These are phyloP conservation scores for Apophysomyces variabilis DNA, from an alignment of 371 early-diverging fungal genomes.

Conservation along the genomic window DNA sequence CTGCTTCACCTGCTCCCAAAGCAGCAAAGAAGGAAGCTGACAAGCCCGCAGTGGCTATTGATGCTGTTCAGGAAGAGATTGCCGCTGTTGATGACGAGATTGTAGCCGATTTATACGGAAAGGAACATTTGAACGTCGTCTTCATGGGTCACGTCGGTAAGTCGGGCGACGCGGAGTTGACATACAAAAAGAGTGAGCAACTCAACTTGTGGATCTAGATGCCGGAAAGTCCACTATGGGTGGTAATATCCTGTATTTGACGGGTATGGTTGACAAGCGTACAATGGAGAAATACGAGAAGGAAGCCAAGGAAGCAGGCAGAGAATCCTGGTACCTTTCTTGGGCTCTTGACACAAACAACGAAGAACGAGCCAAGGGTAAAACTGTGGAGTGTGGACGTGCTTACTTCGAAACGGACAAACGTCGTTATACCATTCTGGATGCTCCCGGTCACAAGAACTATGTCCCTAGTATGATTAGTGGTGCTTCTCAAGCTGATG, in stretches of 20 bases:
- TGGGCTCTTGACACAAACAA: constrained; percentile 97
- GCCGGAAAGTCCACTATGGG: constrained; percentile 99
- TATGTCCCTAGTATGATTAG: constrained; percentile 99
- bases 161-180: background rate
- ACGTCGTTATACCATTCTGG: constrained; percentile 95
- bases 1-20: constrained; percentile 25
- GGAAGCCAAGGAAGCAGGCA: constrained; percentile 94
- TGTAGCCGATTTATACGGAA: constrained; percentile 75
- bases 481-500: constrained; percentile 97
- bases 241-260: constrained; percentile 95
- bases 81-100: constrained; percentile 59
- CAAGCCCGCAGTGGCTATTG: constrained; percentile 25
- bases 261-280: constrained; percentile 99
- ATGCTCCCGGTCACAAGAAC: constrained; percentile 99
- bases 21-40: constrained; percentile 25
- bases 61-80: constrained; percentile 25
- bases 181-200: background rate
- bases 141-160: constrained; percentile 99
- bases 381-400: constrained; percentile 97
- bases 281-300: constrained; percentile 99
- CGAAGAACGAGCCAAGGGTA: constrained; percentile 98
- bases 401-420: constrained; percentile 97
- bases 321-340: constrained; percentile 97
- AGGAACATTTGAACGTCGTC: constrained; percentile 95
- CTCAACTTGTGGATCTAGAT: constrained; percentile 60